Base-by-base conservation (phyloP, 192 early-diverging fungal species). In the Polychytrium aggregatum region DNA sequence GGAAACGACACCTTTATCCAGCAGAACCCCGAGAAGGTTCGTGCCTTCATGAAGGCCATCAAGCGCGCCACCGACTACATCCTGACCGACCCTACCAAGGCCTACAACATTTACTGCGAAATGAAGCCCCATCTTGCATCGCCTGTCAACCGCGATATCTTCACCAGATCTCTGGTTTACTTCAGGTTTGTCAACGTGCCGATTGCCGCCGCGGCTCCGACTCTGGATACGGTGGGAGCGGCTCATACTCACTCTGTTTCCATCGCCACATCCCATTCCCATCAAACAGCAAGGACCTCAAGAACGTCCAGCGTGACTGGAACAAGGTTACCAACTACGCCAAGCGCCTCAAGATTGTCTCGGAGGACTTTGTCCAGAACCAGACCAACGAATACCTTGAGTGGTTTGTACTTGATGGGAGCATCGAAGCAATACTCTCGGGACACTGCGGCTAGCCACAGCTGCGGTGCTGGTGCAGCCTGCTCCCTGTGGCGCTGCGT, bases 221-320 rank as follows among this genome's bases (percentile, higher is more conserved):
- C n/a, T n/a, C n/a, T n/a, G n/a, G n/a, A n/a, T n/a, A n/a, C n/a
- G n/a, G n/a, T n/a, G n/a, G n/a, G n/a, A n/a, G n/a, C n/a, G n/a
- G n/a, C n/a, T n/a, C n/a, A n/a, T n/a, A n/a, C n/a, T n/a, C n/a
- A n/a, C n/a, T n/a, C n/a, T n/a, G n/a, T n/a, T n/a, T n/a, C n/a
- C n/a, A n/a, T n/a, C n/a, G n/a, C n/a, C n/a, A n/a, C n/a, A n/a
- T n/a, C n/a, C n/a, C n/a, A n/a, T n/a, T n/a, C n/a, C n/a, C n/a
- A n/a, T n/a, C n/a, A n/a, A n/a, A n/a, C n/a, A n/a, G n/a, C n/a
- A n/a, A n/a, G n/a, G n/a, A n/a, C n/a, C n/a, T n/a, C n/a, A 62
- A 75, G 63, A 79, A 79, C 48, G 74, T 81, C 5, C 65, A 67
- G 37, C 67, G 79, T 17, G 76, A 79, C 49, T 81, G 79, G 79